Base-by-base conservation (phyloP, 345 rosid species). In the Firmiana major region DNA sequence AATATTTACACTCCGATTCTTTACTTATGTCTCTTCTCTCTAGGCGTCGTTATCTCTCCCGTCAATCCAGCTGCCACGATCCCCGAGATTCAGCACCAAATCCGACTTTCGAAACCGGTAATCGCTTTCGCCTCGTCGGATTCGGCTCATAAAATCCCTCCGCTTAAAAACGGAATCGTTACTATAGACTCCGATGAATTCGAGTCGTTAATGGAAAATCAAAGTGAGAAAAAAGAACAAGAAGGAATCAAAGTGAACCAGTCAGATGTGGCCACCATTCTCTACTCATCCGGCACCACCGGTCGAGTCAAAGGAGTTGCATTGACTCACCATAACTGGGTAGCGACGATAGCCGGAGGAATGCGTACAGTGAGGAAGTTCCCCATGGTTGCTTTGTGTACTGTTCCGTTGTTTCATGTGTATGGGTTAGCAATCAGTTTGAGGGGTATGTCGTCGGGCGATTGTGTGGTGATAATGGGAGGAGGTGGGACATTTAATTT, bases 251-350 rank as follows among this genome's bases (percentile, higher is more conserved):
- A 9, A 66, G 79, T 76, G 40, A 76, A 42, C 74, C 87, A 83
- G 60, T 85, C 89, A 7, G 92, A 87, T 70, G 80, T 86, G 1
- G 94, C 92, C 36, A 85, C 84, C 78, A 85, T 90, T 75, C 77
- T 90, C 45, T 90, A 86, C 83, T 90, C 94, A 1, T 90, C 92
- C 11, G 94, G 94, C 63, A 90, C 94, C 62, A 87, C 88, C 11
- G 90, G 92, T 64, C 68, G 31, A 40, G 77, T 83, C 45, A 90
- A 90, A 79, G 94, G 88, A 63, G 92, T 87, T 85, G 73, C 77
- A 49, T 58, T 87, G 84, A 85, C 85, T 58, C 94, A 88, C 66
- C 75, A 79, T 78, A 88, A 86, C 77, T 82, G 81, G 77, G 81
- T 76, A 3, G 79, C 81, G 7, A 5, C 26, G 8, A 64, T 83